Evolutionary conservation across 2,329 filamentous ascomycete species (phyloP).

Genomic region (Penicillium sp.): DNA sequence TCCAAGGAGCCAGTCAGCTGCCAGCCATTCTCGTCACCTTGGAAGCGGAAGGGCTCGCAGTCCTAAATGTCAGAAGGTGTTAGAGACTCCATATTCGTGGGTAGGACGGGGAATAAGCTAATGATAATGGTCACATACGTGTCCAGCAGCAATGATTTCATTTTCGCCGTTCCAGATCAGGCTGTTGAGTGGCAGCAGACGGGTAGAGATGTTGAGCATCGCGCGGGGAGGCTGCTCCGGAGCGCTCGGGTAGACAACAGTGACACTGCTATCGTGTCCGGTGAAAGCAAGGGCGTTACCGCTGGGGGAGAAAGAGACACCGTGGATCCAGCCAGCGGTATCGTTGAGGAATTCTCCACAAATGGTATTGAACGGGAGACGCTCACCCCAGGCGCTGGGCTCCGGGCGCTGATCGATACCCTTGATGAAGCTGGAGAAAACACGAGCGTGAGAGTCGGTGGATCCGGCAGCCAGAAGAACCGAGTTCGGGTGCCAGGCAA

Average conservation of each 20-base stretch:
- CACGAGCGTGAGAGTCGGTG: conserved; percentile 93
- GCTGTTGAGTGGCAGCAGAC: conserved; percentile 86
- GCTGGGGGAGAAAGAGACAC: conserved; percentile 84
- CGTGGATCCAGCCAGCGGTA: conserved; percentile 94
- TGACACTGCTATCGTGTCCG: conserved; percentile 92
- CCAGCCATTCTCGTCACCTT: conserved; percentile 75
- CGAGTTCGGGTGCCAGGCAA: conserved; percentile 96
- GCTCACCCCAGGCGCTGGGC: conserved; percentile 86
- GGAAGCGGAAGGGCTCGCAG: conserved; percentile 82
- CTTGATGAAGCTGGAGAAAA: conserved; percentile 95
- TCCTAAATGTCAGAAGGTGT: conserved; percentile 37
- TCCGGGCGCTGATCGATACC: conserved; percentile 82
- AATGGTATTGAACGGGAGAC: conserved; percentile 95
- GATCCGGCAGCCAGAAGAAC: conserved; percentile 90
- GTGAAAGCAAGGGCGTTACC: conserved; percentile 91
- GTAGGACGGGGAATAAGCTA: too few relatives aligned
- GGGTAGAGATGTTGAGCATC: conserved; percentile 83
- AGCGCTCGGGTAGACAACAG: conserved; percentile 86
- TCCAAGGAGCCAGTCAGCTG: conserved; percentile 76
- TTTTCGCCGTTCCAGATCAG: conserved; percentile 86
- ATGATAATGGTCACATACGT: conserved; percentile 46
- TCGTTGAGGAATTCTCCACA: conserved; percentile 96
- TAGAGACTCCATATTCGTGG: not conserved
- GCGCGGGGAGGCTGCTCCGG: conserved; percentile 86
- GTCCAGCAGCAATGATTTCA: conserved; percentile 92